Conservation (phyloP, 306 rosid genomes). For the Nissolia schottii region DNA sequence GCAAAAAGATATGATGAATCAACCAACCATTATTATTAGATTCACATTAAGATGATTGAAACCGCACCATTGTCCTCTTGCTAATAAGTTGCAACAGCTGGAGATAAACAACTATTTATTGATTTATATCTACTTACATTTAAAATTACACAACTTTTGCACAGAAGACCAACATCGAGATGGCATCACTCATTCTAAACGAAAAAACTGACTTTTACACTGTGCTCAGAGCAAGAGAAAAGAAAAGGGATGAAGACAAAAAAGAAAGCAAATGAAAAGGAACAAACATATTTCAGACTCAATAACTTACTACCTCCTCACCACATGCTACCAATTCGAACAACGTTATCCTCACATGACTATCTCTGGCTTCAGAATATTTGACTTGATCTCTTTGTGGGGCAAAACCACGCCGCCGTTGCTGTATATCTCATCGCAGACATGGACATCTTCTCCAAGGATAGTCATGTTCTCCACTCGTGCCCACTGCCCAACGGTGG, state of each 20-base stretch:
- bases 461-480: conserved; percentile 95
- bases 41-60: not conserved
- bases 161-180: conserved; percentile 29
- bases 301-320: conserved; percentile 25
- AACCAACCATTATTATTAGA: not conserved
- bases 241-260: not conserved
- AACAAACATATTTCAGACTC: conserved; percentile 26
- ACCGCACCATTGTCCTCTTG: not conserved
- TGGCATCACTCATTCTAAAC: conserved; percentile 25
- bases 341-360: conserved; percentile 59
- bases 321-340: conserved; percentile 21
- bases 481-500: conserved; percentile 94
- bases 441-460: conserved; percentile 94
- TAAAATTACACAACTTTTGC: conserved; percentile 31
- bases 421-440: conserved; percentile 85
- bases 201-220: conserved; percentile 30
- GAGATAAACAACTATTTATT: not conserved
- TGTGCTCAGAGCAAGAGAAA: not conserved
- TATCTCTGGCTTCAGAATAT: conserved; percentile 94
- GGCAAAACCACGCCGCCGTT: conserved; percentile 96
- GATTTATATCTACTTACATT: conserved; percentile 29
- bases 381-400: conserved; percentile 94
- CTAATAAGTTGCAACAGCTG: not conserved
- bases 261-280: not conserved
- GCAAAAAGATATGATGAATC: not conserved